phyloP scores from a whole-genome alignment of 2,329 filamentous ascomycete species.

The Fusarium sacchari region DNA sequence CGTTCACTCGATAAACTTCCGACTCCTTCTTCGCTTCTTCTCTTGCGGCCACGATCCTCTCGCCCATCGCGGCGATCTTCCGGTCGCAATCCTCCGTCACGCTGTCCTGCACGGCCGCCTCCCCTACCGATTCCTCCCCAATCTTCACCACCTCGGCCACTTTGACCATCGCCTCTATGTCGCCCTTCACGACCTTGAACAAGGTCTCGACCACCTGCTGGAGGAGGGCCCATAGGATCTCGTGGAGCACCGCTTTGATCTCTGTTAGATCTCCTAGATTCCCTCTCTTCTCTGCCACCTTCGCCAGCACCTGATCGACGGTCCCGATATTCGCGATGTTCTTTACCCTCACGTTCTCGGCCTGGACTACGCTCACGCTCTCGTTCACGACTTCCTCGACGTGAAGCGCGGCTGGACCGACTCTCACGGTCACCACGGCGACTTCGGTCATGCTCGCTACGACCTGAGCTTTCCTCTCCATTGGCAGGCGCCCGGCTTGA shows the following conservation, averaged over 20 bases:
- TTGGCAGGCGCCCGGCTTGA: conserved; percentile 48
- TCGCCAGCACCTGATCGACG: conserved; percentile 51
- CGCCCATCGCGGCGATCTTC: conserved; percentile 48
- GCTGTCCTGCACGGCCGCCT: conserved; percentile 48
- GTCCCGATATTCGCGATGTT: conserved; percentile 58
- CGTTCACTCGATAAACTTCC: conserved; percentile 54
- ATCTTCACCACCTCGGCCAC: conserved; percentile 46
- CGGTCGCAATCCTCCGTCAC: conserved; percentile 45
- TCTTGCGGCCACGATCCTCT: conserved; percentile 52
- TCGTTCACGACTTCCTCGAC: conserved; percentile 62
- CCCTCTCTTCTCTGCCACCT: conserved; percentile 49
- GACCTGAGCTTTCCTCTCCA: conserved; percentile 45
- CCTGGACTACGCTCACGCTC: conserved; percentile 60
- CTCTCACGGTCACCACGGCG: conserved; percentile 56
- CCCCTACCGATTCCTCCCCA: conserved; percentile 48
- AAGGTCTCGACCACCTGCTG: conserved; percentile 45
- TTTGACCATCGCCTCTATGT: conserved; percentile 45
- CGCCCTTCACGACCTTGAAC: conserved; percentile 47
- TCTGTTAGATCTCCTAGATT: conserved; percentile 46
- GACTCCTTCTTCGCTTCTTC: conserved; percentile 60
- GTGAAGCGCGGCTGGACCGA: conserved; percentile 53
- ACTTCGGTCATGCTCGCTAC: conserved; percentile 55
- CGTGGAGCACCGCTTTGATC: conserved; percentile 40
- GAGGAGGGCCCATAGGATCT: conserved; percentile 47
- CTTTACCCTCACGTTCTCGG: conserved; percentile 59